Base-by-base conservation (phyloP, 306 rosid genomes). In the Malus asiatica region DNA sequence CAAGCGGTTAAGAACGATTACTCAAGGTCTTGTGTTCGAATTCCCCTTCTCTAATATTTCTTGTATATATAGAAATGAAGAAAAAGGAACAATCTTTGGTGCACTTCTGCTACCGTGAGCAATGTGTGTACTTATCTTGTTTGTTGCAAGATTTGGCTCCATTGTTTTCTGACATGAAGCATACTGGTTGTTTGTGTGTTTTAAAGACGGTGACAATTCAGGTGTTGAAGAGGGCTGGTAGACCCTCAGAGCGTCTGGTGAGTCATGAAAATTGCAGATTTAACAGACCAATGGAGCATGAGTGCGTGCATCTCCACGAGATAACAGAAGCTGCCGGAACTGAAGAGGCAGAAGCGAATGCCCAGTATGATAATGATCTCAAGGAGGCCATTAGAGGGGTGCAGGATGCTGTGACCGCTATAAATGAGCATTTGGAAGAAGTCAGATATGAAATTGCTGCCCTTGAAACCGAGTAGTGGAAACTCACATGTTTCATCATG, bases 391-490 rank as follows among this genome's bases (percentile, higher is more conserved):
- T 94, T 62, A 87, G 84, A 84, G 96, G 96, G 45, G 93, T 94
- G 76, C 98, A 94, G 80, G 95, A 91, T 81, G 85, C 90, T 29
- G 92, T 94, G 53, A 91, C 88, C 6, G 80, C 90, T 76, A 94
- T 91, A 29, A 94, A 90, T 66, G 98, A 94, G 48, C 95, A 90
- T 79, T 66, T 94, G 68, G 97, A 91, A 83, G 97, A 94, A 82
- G 91, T 94, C 77, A 90, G 97, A 90, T 94, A 94, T 66, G 97
- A 94, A 84, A 94, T 94, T 82, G 98, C 83, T 48, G 93, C 96
- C 73, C 93, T 89, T 77, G 95, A 90, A 87, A 72, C 82, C 6
- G 92, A 42, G 45, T 8, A 85, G 78, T 85, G 29, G 29, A 82
- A 82, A 30, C 45, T 75, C 58, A 78, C 30, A 30, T 70, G 18